Percentiles rank a stretch among this genome's conserved stretches.
These are phyloP conservation scores for Globisporangium nodosum DNA, from an alignment of 352 stramenopile genomes.

Conservation along the genomic window DNA sequence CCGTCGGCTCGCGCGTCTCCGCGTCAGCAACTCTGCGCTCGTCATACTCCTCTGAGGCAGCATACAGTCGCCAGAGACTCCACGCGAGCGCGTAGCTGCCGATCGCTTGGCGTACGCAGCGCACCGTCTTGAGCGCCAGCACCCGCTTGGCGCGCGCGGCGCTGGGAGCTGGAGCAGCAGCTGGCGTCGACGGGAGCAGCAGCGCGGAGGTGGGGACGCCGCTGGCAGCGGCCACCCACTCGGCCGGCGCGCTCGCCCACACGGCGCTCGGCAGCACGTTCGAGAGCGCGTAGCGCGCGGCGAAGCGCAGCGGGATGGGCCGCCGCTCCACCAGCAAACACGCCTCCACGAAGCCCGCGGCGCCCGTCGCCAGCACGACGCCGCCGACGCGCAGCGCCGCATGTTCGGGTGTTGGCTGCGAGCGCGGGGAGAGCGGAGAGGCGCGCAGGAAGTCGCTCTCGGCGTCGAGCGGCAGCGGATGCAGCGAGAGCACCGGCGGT, in stretches of 20 bases:
- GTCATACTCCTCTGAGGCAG: not conserved
- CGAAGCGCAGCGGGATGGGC: conserved; percentile 67
- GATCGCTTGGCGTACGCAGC: conserved; percentile 33
- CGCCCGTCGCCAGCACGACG: conserved; percentile 24
- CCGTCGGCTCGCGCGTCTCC: not conserved
- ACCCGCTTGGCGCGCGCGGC: conserved; percentile 24
- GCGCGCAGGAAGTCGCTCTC: conserved; percentile 9
- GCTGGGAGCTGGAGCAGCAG: not conserved
- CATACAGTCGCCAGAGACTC: conserved; percentile 34
- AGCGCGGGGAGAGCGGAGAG: not conserved
- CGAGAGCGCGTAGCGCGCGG: conserved; percentile 40
- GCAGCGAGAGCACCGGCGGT: not conserved
- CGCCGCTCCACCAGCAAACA: conserved; percentile 49
- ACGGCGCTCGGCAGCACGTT: conserved; percentile 63
- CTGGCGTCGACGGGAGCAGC: conserved; percentile 11
- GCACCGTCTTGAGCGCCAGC: conserved; percentile 40
- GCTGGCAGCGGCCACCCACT: conserved; percentile 36
- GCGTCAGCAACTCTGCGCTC: not conserved
- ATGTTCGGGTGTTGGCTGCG: not conserved
- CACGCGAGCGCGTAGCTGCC: conserved; percentile 66
- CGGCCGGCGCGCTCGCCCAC: conserved; percentile 42
- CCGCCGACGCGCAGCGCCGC: conserved; percentile 15
- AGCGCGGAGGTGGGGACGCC: conserved; percentile 26
- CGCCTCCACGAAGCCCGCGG: conserved; percentile 57
- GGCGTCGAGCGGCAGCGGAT: not conserved